Evolutionary conservation across 2,329 filamentous ascomycete species (phyloP).

Genomic region (Paracorniculantispora psalliotae): DNA sequence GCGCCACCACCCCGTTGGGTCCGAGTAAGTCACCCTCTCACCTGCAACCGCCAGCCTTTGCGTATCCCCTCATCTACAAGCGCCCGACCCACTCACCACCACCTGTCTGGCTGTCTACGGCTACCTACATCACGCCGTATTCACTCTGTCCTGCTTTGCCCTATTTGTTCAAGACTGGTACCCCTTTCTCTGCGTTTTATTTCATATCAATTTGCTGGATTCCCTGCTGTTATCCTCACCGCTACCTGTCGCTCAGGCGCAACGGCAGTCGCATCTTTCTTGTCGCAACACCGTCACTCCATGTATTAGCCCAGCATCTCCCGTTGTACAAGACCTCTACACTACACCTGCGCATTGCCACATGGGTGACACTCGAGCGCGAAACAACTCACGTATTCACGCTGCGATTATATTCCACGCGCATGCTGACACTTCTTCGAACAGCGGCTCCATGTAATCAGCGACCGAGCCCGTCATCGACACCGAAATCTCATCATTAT

Average conservation of each 20-base stretch:
- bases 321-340: slow-evolving; percentile 8
- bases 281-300: slow-evolving; percentile 1
- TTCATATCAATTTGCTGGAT: background rate
- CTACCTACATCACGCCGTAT: slow-evolving; percentile 12
- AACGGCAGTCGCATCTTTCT: background rate
- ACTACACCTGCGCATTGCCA: background rate
- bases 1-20: background rate
- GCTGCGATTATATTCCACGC: background rate
- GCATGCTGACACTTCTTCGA: background rate
- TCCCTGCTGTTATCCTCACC: background rate
- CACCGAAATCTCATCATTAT: background rate
- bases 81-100: slow-evolving; percentile 13
- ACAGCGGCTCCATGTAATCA: slow-evolving; percentile 12
- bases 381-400: background rate
- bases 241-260: background rate
- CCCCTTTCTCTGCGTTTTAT: background rate
- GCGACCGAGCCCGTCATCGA: background rate
- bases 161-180: background rate
- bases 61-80: slow-evolving; percentile 14
- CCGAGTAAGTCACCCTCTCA: slow-evolving; percentile 9
- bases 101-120: slow-evolving; percentile 6
- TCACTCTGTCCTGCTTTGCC: background rate
- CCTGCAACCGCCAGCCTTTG: slow-evolving; percentile 11
- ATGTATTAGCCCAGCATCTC: background rate
- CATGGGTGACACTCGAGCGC: background rate